phyloP scores from a whole-genome alignment of 768 basidiomycete genomes.

The Amanita rimosa region DNA sequence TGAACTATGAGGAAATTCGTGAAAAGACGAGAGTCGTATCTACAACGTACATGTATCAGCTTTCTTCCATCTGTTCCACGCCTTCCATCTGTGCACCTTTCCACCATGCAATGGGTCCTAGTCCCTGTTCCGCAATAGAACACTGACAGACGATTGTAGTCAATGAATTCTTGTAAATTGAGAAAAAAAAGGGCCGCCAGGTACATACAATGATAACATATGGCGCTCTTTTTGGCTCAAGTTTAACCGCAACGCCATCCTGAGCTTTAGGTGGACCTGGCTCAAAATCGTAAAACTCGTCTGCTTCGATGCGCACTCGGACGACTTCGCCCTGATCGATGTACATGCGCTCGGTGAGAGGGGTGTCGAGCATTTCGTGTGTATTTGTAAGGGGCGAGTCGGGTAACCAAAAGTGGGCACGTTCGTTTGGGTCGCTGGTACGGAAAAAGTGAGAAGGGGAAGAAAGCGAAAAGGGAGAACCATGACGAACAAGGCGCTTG shows the following conservation, averaged over 20 bases:
- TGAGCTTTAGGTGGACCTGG: conserved; percentile 71
- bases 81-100: conserved; percentile 33
- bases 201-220: conserved; percentile 59
- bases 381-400: conserved; percentile 39
- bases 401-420: conserved; percentile 77
- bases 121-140: conserved; percentile 74
- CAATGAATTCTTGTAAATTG: neutral
- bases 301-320: conserved; percentile 68
- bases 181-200: neutral
- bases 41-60: conserved; percentile 12
- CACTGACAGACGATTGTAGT: conserved; percentile 33
- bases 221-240: conserved; percentile 43
- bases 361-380: conserved; percentile 61
- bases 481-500: conserved; percentile 59
- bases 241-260: conserved; percentile 51
- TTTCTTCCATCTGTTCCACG: conserved; percentile 30
- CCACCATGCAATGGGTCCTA: conserved; percentile 75
- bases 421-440: conserved; percentile 68
- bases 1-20: too few relatives aligned
- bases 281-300: conserved; percentile 80
- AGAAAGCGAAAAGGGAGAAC: neutral
- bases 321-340: conserved; percentile 69
- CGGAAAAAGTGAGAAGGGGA: neutral
- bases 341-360: conserved; percentile 61
- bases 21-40: too few relatives aligned